Evolutionary conservation across 2,329 filamentous ascomycete species (phyloP), one percentile per base, ranked within the genome.

Genomic region (Trichophyton simii): DNA sequence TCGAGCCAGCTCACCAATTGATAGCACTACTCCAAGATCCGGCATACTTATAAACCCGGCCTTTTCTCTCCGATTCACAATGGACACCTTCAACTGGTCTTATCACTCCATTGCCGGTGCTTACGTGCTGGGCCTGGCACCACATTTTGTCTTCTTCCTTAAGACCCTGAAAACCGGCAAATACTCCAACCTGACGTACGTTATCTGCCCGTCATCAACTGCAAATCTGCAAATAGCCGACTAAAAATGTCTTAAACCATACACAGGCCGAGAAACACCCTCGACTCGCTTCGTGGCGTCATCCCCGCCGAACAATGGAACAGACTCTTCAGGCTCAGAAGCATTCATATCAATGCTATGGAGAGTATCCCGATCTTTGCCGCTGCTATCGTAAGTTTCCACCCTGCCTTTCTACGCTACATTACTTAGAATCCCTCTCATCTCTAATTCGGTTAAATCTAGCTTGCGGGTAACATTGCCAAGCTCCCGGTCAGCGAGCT

Each of bases 331-430:
- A 66, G 68, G 11, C 67, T 70, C 1, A 66, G 67, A 18, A 68
- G 71, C 3, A 70, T 70, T 11, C 72, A 73, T 67, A 60, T 73
- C 11, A 74, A 74, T 66, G 71, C 71, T 0, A 63, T 73, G 59
- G 72, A 74, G 59, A 65, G 67, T 3, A 64, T 73, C 50, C 72
- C 72, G 3, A 61, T 73, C 48, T 74, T 73, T 62, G 71, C 71
- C 8, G 67, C 69, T 63, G 70, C 71, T 9, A 72, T 73, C 69
- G 67, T 70, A 67, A 52, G 65, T 36, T n/a, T n/a, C 3, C 3
- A 25, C 2, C 3, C 34, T 13, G 3, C 11, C 34, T 11, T 52
- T 46, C 3, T 42, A 13, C 22, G 9, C 46, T n/a, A 34, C 18
- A 5, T n/a, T 18, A n/a, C 3, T n/a, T 50, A 1, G 3, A 3